Base-by-base conservation (phyloP, 78 protist species). In the Reticulomyxa filosa region DNA sequence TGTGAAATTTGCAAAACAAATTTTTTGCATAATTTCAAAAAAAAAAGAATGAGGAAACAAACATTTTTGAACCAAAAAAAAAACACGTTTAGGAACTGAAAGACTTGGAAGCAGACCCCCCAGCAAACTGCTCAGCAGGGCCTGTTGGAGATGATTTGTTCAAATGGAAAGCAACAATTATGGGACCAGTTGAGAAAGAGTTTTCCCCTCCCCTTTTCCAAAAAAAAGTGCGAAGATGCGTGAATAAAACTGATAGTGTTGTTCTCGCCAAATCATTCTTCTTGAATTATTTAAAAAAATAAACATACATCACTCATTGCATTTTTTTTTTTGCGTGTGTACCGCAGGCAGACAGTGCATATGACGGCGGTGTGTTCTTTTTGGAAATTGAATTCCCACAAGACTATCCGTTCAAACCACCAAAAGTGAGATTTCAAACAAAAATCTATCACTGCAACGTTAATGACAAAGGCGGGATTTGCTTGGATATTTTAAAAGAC, bases 101-200 rank as follows among this genome's bases (percentile, higher is more conserved):
- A 33, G 96, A 89, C 65, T 27, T 93, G 46, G 65, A 46, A 20
- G 72, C 73, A 27, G 95, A 89, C 42, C 96, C 98, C 27, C 95
- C 93, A 7, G 70, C 85, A 57, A 79, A 81, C 75, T 83, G 88
- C 74, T 73, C 86, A 13, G 94, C 93, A 0, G 96, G 94, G 2
- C 96, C 95, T 17, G 62, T 69, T 29, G 70, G 74, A 10, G 87
- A 77, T 8, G 94, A 93, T 65, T 11, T 89, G 34, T 88, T 82
- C 66, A 82, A 82, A 56, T 93, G 96, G 98, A 53, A 71, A 27
- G 98, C 89, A 4, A 83, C 89, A 57, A 82, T 87, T 74, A 70
- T 77, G 82, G 93, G 92, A 3, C 80, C 76, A 5, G 23, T 35
- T 17, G 76, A 71, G 20, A 25, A 27, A n/a, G n/a, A n/a, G n/a